These are phyloP conservation scores for Alternaria rosae DNA, from an alignment of 2,329 filamentous ascomycete species.

Conservation along the genomic window DNA sequence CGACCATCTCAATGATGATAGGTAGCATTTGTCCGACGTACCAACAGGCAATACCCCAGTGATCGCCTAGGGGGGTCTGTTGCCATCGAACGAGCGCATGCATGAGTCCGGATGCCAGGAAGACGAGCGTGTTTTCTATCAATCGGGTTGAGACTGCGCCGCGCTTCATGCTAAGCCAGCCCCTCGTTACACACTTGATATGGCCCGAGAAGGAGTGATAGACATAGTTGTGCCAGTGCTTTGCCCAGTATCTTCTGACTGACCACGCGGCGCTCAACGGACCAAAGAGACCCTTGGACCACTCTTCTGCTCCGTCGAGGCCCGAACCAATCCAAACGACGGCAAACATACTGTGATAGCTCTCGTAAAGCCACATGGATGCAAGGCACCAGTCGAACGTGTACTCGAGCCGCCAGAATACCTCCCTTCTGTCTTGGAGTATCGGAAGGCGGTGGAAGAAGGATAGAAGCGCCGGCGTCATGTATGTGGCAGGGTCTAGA, in stretches of 20 bases:
- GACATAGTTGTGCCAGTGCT: constrained; percentile 34
- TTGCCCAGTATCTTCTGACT: constrained; percentile 27
- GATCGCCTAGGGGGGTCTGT: constrained; percentile 12
- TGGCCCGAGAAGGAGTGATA: constrained; percentile 23
- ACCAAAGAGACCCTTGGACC: constrained; percentile 21
- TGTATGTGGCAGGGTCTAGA: background rate
- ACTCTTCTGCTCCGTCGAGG: constrained; percentile 16
- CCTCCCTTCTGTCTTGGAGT: constrained; percentile 3
- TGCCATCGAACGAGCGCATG: constrained; percentile 22
- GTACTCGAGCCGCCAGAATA: constrained; percentile 8
- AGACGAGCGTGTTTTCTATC: constrained; percentile 29
- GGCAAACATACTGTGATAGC: constrained; percentile 20
- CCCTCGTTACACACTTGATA: constrained; percentile 21
- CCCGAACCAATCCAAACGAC: constrained; percentile 13
- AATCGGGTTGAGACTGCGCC: constrained; percentile 5
- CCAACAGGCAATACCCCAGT: constrained; percentile 22
- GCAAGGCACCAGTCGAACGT: constrained; percentile 18
- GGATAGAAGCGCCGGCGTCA: background rate
- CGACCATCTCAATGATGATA: constrained; percentile 20
- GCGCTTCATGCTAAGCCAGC: constrained; percentile 14
- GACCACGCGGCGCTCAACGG: constrained; percentile 5
- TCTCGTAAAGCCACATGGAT: constrained; percentile 22
- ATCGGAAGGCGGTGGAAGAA: constrained; percentile 15
- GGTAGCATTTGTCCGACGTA: constrained; percentile 29
- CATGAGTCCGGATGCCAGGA: constrained; percentile 23